Percentiles rank a stretch among this genome's conserved stretches.
phyloP scores from a whole-genome alignment of 148 eudicot genomes.

The Rhododendron griersonianum region DNA sequence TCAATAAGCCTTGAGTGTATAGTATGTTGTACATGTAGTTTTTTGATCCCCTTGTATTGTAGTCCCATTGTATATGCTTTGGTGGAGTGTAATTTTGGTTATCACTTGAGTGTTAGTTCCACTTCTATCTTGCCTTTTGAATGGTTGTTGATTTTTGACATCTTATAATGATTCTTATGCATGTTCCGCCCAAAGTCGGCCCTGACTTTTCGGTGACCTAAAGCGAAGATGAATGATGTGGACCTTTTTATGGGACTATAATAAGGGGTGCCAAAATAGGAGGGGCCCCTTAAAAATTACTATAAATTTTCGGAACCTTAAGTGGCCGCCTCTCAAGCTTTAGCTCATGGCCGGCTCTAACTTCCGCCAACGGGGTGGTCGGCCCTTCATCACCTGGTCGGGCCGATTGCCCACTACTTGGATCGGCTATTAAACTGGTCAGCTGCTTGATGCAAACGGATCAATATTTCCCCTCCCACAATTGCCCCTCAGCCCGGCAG shows the following conservation, averaged over 20 bases:
- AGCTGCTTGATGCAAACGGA: background rate
- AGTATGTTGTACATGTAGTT: background rate
- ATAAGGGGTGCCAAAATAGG: background rate
- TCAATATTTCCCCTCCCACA: background rate
- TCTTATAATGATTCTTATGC: background rate
- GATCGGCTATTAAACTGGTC: background rate
- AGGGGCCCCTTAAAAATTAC: too few species aligned
- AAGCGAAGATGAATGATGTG: background rate
- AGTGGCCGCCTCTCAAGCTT: background rate
- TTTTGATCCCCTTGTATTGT: background rate
- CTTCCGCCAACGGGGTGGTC: background rate
- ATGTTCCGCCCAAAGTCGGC: background rate
- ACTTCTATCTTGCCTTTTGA: background rate
- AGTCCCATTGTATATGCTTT: background rate
- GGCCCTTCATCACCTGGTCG: background rate
- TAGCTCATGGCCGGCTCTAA: background rate
- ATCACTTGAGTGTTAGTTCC: background rate
- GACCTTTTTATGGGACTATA: background rate
- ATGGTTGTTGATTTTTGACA: background rate
- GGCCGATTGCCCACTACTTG: background rate
- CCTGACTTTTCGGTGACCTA: background rate
- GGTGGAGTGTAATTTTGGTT: background rate
- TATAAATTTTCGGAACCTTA: background rate
- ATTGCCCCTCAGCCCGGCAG: background rate
- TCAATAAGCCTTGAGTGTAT: background rate